Percentiles rank a stretch among this genome's conserved stretches.
Conservation (phyloP, 495 filamentous ascomycete species). For the Parachaetomium inaequale region DNA sequence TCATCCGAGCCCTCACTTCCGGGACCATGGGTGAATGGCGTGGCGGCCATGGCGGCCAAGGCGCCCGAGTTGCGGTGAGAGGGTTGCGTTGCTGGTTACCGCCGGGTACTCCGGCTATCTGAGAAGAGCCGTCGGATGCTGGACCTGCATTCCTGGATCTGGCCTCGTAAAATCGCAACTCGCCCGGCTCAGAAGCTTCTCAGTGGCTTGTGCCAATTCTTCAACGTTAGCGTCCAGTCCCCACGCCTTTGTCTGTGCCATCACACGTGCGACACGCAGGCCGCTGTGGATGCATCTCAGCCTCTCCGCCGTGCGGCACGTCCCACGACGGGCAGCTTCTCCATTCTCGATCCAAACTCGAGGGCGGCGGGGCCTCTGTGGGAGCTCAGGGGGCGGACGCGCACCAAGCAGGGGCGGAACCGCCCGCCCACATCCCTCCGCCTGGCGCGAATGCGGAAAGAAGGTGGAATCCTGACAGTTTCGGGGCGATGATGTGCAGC, state of each 20-base stretch:
- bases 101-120: slow-evolving; percentile 21
- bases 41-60: slow-evolving; percentile 16
- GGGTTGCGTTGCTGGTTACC: slow-evolving; percentile 5
- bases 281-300: not conserved
- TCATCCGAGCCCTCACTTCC: slow-evolving; percentile 12
- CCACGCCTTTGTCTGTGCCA: not conserved
- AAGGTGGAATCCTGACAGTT: slow-evolving; percentile 17
- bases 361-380: not conserved
- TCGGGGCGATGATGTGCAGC: slow-evolving; percentile 37
- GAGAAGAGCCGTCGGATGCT: slow-evolving; percentile 20
- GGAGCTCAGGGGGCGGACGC: not conserved
- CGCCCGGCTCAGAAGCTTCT: not conserved
- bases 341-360: not conserved
- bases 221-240: not conserved
- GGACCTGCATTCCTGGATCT: slow-evolving; percentile 23
- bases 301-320: slow-evolving; percentile 2
- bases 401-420: no score
- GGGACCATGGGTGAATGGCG: slow-evolving; percentile 13
- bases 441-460: not conserved
- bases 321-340: not conserved
- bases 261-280: not conserved
- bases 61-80: slow-evolving; percentile 29
- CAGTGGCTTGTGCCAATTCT: not conserved
- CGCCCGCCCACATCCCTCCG: slow-evolving; percentile 18
- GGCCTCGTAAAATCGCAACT: not conserved